These are phyloP conservation scores for Drechslerella dactyloides DNA, from an alignment of 2,329 filamentous ascomycete genomes.

Conservation along the genomic window DNA sequence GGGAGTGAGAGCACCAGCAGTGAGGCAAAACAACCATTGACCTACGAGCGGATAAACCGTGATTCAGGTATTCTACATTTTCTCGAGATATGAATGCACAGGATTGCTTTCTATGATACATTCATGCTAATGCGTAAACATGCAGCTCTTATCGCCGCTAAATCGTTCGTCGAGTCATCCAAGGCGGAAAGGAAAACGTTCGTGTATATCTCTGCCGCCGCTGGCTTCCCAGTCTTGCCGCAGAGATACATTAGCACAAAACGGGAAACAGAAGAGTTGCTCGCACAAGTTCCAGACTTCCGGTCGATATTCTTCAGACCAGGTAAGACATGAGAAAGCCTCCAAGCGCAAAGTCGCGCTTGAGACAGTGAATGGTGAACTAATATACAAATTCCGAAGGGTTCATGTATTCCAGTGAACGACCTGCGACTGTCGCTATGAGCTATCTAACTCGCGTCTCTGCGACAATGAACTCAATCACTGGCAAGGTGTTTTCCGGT, in stretches of 20 bases:
- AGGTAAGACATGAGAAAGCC: constrained; percentile 62
- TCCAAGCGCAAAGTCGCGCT: neutral
- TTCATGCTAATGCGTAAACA: constrained; percentile 29
- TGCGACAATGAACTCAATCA: constrained; percentile 75
- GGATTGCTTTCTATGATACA: constrained; percentile 3
- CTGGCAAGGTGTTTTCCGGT: constrained; percentile 73
- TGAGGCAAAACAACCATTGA: constrained; percentile 63
- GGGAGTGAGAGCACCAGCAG: constrained; percentile 60
- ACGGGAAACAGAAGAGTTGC: constrained; percentile 81
- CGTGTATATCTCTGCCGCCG: constrained; percentile 86
- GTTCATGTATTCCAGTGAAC: constrained; percentile 85
- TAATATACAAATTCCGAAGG: constrained; percentile 27
- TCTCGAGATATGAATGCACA: neutral
- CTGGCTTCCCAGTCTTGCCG: constrained; percentile 82
- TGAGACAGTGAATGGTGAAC: neutral
- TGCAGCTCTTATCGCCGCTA: constrained; percentile 79
- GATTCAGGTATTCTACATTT: constrained; percentile 65
- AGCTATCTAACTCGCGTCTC: constrained; percentile 78
- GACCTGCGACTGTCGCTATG: constrained; percentile 82
- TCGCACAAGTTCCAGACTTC: constrained; percentile 76
- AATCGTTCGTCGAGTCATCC: constrained; percentile 67
- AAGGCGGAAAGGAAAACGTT: constrained; percentile 71
- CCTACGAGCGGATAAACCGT: constrained; percentile 97
- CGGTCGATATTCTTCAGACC: constrained; percentile 79
- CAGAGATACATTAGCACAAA: constrained; percentile 88